Evolutionary conservation across 345 rosid genomes (phyloP).

Genomic region (Diplotaxis tenuifolia): DNA sequence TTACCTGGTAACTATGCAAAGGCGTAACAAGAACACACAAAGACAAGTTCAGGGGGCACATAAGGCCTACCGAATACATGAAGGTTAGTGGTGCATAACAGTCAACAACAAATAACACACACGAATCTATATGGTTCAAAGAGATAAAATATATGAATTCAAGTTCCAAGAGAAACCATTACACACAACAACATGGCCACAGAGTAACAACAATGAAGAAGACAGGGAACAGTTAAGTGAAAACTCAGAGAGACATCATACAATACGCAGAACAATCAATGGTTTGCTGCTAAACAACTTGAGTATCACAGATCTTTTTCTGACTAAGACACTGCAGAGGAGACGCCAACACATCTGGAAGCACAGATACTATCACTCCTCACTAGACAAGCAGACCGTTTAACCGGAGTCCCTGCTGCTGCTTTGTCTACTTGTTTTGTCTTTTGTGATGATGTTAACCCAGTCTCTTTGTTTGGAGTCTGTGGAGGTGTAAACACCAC

Average conservation of each 20-base stretch:
- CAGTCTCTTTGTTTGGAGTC: slow-evolving; percentile 30
- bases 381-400: slow-evolving; percentile 49
- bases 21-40: too few species aligned
- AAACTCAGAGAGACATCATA: slow-evolving; percentile 22
- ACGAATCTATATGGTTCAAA: background rate
- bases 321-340: slow-evolving; percentile 36
- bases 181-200: slow-evolving; percentile 20
- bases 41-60: too few species aligned
- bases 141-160: slow-evolving; percentile 17
- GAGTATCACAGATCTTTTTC: slow-evolving; percentile 5
- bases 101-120: too few species aligned
- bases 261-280: slow-evolving; percentile 38
- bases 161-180: slow-evolving; percentile 45
- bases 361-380: slow-evolving; percentile 76
- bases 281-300: slow-evolving; percentile 42
- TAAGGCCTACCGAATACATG: too few species aligned
- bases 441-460: slow-evolving; percentile 35
- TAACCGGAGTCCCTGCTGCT: slow-evolving; percentile 41
- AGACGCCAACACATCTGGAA: slow-evolving; percentile 53
- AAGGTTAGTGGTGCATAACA: too few species aligned
- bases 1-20: too few species aligned
- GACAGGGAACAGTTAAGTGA: slow-evolving; percentile 3
- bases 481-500: slow-evolving; percentile 47
- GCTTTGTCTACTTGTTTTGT: slow-evolving; percentile 38
- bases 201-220: slow-evolving; percentile 3